Conservation (phyloP, 176 grass and related monocot genomes). For the Avena insularis region DNA sequence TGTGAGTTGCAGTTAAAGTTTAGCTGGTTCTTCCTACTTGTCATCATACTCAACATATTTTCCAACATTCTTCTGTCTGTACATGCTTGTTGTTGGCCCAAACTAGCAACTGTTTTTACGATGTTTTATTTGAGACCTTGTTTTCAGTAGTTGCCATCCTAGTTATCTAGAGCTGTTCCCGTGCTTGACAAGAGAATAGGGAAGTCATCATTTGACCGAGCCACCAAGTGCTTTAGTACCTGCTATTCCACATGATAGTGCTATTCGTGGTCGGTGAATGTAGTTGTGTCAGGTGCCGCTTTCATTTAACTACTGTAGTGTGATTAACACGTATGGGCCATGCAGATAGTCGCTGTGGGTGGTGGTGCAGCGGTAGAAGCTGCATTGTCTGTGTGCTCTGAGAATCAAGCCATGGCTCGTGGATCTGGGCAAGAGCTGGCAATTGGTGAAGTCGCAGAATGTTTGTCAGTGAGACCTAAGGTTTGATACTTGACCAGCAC, state of each 20-base stretch:
- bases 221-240: background rate
- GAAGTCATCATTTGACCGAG: background rate
- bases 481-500: background rate
- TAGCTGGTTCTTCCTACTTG: background rate
- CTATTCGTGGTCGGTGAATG: background rate
- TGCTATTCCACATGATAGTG: background rate
- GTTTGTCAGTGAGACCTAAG: background rate
- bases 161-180: too few relatives aligned
- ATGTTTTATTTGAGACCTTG: too few relatives aligned
- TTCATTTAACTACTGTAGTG: background rate
- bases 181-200: too few relatives aligned
- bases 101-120: too few relatives aligned
- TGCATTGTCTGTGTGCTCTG: too few relatives aligned
- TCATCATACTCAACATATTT: background rate
- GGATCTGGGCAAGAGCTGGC: background rate
- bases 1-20: background rate
- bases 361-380: too few relatives aligned
- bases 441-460: background rate
- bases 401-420: background rate
- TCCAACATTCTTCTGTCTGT: too few relatives aligned
- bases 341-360: constrained; percentile 37
- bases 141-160: too few relatives aligned
- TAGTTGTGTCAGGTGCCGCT: background rate
- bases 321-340: background rate
- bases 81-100: too few relatives aligned